These are phyloP conservation scores for Stagonosporopsis tanaceti DNA, from an alignment of 2,329 filamentous ascomycete genomes.

Conservation along the genomic window DNA sequence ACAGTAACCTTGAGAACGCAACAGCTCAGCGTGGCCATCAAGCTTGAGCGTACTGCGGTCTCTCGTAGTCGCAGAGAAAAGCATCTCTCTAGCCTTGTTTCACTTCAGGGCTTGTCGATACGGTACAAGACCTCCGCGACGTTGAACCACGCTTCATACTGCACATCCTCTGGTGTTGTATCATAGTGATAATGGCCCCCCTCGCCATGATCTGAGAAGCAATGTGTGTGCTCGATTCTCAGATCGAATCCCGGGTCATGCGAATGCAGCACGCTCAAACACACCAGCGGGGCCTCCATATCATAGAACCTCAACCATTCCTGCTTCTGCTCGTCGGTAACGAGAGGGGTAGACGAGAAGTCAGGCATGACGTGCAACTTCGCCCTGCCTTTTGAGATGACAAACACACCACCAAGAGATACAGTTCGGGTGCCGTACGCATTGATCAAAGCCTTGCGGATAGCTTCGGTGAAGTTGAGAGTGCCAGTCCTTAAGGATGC, in stretches of 20 bases:
- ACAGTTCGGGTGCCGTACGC: conserved; percentile 18
- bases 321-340: conserved; percentile 18
- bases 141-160: conserved; percentile 60
- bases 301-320: conserved; percentile 28
- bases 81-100: not conserved
- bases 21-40: not conserved
- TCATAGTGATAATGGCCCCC: conserved; percentile 57
- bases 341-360: conserved; percentile 19
- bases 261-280: conserved; percentile 32
- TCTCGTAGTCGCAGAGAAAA: not conserved
- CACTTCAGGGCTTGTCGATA: conserved; percentile 40
- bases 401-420: conserved; percentile 25
- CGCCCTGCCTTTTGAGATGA: conserved; percentile 22
- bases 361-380: conserved; percentile 28
- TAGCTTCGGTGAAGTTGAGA: conserved; percentile 26
- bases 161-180: conserved; percentile 51
- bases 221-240: conserved; percentile 60
- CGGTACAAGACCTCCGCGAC: conserved; percentile 53
- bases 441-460: conserved; percentile 18
- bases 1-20: not conserved
- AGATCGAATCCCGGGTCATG: conserved; percentile 52
- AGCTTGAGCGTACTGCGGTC: not conserved
- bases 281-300: conserved; percentile 24
- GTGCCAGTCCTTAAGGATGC: conserved; percentile 18
- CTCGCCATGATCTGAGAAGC: conserved; percentile 46